A percentile compares a stretch with the other conserved stretches of the same genome.
Conservation (phyloP, 495 filamentous ascomycete species). For the Tuber magnatum region DNA sequence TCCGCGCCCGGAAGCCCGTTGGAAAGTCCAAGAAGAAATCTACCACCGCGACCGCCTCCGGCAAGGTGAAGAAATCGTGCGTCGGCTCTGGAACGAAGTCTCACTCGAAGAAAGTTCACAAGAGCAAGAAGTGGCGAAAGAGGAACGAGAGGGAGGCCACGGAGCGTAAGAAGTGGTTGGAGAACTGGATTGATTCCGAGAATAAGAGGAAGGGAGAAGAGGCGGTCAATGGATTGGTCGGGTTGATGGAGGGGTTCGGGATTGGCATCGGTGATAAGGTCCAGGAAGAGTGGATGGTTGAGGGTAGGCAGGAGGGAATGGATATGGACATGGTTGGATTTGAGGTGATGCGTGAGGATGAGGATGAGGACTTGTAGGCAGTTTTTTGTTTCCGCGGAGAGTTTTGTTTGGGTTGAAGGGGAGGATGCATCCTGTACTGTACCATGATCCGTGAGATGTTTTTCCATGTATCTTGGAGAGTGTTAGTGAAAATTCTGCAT, state of each 20-base stretch:
- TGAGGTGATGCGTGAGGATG: background rate
- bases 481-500: background rate
- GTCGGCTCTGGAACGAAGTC: background rate
- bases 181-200: background rate
- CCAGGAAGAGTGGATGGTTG: background rate
- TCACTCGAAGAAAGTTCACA: background rate
- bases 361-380: background rate
- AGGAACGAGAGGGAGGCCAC: background rate
- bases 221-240: background rate
- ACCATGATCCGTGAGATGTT: background rate
- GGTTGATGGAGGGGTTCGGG: background rate
- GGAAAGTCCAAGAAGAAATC: background rate
- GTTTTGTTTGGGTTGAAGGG: background rate
- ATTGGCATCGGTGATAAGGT: background rate
- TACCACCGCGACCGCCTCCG: background rate
- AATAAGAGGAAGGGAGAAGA: background rate
- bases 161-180: background rate
- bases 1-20: background rate
- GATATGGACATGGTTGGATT: background rate
- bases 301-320: background rate
- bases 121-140: background rate
- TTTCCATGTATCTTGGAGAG: background rate
- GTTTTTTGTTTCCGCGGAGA: background rate
- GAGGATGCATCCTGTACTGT: background rate
- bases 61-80: background rate